Evolutionary conservation across 345 rosid genomes (phyloP).

Genomic region (Eucalyptus tenuipes): DNA sequence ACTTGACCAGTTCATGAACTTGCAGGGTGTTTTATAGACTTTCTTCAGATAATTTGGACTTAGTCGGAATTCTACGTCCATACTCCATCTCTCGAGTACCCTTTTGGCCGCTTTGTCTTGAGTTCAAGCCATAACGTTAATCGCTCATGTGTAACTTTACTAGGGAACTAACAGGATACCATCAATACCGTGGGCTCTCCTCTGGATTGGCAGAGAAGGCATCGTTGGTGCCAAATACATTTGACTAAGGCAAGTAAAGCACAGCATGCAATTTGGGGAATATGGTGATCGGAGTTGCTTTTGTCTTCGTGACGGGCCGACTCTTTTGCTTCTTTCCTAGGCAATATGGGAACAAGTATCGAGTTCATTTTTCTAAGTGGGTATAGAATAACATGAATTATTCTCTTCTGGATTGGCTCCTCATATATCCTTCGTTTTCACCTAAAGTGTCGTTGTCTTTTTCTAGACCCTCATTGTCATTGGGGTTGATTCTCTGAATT

Average conservation of each 20-base stretch:
- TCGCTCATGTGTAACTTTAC: neutral
- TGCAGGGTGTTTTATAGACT: neutral
- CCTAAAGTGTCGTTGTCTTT: neutral
- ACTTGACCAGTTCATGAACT: neutral
- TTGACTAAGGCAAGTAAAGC: neutral
- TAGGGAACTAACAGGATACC: neutral
- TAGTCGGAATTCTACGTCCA: neutral
- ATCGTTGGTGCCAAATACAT: neutral
- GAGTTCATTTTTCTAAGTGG: neutral
- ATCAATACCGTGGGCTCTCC: neutral
- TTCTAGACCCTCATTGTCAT: neutral
- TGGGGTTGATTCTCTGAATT: neutral
- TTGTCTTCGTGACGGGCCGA: neutral
- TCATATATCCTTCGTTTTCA: neutral
- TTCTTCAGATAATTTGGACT: too few species aligned
- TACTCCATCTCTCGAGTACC: neutral
- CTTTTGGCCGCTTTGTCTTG: neutral
- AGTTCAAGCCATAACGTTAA: neutral
- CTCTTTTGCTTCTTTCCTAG: conserved; percentile 5
- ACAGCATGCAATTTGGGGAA: neutral
- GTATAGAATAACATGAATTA: neutral
- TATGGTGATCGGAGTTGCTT: neutral
- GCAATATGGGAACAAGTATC: conserved; percentile 9
- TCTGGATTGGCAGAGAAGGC: neutral
- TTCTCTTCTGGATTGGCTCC: neutral